phyloP scores from a whole-genome alignment of 2,329 filamentous ascomycete genomes.

The Arthrobotrys sinensis region DNA sequence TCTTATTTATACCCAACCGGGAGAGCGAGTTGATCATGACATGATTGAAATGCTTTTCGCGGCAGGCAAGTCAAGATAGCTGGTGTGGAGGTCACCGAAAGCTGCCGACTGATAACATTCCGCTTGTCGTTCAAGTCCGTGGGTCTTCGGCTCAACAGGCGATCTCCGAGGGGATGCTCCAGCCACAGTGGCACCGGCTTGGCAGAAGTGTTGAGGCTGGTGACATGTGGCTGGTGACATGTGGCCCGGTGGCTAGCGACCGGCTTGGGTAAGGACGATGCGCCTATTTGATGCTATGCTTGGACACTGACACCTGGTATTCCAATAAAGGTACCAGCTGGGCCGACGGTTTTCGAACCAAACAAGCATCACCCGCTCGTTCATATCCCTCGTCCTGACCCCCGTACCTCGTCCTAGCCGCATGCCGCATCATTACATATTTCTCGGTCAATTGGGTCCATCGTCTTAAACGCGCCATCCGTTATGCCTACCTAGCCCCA shows the following conservation, averaged over 20 bases:
- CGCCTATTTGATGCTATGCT: constrained; percentile 6
- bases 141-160: constrained; percentile 53
- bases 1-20: constrained; percentile 31
- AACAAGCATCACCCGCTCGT: not conserved
- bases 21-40: constrained; percentile 22
- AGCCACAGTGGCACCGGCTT: not conserved
- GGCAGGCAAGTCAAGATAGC: constrained; percentile 41
- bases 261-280: too few relatives aligned
- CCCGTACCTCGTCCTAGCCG: constrained; percentile 2
- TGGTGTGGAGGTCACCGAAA: constrained; percentile 46
- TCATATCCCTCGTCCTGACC: not conserved
- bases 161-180: constrained; percentile 40
- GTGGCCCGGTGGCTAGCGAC: too few relatives aligned
- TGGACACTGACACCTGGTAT: not conserved
- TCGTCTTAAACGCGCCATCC: constrained; percentile 9
- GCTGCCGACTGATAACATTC: constrained; percentile 22
- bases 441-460: constrained; percentile 6
- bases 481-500: constrained; percentile 32
- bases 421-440: not conserved
- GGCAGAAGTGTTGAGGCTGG: not conserved
- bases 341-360: not conserved
- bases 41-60: constrained; percentile 25
- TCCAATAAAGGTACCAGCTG: not conserved
- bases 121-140: constrained; percentile 37
- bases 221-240: constrained; percentile 8